These are phyloP conservation scores for Coemansia reversa DNA, from an alignment of 192 early-diverging fungal species.

Conservation along the genomic window DNA sequence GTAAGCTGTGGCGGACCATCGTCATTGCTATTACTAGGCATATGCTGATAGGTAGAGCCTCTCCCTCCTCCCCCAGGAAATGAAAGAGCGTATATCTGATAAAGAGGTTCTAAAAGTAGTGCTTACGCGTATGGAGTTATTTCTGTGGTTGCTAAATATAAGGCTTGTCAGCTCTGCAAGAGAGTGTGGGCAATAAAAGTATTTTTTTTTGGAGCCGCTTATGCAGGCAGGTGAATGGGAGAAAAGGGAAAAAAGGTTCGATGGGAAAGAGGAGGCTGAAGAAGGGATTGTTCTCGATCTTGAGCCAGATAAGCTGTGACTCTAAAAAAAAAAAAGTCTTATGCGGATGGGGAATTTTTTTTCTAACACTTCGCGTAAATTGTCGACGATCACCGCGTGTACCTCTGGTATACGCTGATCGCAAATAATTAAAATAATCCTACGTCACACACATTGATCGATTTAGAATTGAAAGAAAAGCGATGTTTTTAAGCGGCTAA, in stretches of 20 bases:
- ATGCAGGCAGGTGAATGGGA: background rate
- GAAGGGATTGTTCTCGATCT: background rate
- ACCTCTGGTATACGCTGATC: too few relatives aligned
- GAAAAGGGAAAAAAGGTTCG: background rate
- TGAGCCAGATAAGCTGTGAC: background rate
- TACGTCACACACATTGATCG: too few relatives aligned
- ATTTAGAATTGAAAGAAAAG: too few relatives aligned
- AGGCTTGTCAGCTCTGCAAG: too few relatives aligned
- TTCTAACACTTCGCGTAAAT: background rate
- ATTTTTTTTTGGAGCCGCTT: background rate
- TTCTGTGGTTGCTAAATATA: too few relatives aligned
- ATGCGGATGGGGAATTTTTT: background rate
- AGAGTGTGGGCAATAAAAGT: too few relatives aligned
- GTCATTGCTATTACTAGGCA: constrained; percentile 12
- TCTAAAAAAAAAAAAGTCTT: background rate
- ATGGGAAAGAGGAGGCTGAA: background rate
- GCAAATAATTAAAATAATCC: too few relatives aligned
- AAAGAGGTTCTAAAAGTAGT: background rate
- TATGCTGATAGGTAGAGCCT: background rate
- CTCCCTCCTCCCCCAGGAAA: background rate
- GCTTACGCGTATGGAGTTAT: too few relatives aligned
- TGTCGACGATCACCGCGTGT: background rate
- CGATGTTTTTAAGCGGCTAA: too few relatives aligned
- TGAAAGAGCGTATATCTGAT: background rate
- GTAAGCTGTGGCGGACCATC: constrained; percentile 8